Evolutionary conservation across 345 rosid species (phyloP), one percentile per base, ranked within the genome.

Genomic region (Lagerstroemia speciosa): DNA sequence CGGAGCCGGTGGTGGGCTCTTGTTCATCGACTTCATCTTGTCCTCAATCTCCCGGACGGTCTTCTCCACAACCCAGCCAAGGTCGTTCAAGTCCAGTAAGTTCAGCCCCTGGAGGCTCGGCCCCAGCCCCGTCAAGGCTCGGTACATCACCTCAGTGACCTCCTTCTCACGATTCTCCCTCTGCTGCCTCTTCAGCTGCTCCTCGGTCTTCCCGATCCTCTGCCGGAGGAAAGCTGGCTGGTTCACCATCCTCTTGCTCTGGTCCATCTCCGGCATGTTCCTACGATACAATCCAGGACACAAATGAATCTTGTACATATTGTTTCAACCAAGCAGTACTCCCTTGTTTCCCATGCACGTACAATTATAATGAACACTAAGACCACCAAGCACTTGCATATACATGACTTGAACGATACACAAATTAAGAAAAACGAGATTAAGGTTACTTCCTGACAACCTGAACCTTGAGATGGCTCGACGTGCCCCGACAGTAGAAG

Each of bases 211-310:
- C 19, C 3, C 64, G 26, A 19, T 29, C 65, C 46, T 58, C 66
- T 45, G 66, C 76, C 52, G 73, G 72, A 84, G 73, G 67, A 78
- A 77, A 32, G 69, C 73, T 30, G 62, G 79, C 61, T 84, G 88
- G 69, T 82, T 76, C 79, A 80, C 55, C 88, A 80, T 84, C 69
- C 80, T 69, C 53, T 82, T 82, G 68, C 77, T 72, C 60, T 75
- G 86, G 24, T 84, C 84, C 77, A 78, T 76, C 17, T 76, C 69
- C 30, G 88, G 80, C 68, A 84, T 72, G 20, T 64, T 53, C 43
- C 55, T 65, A 17, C n/a, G 73, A 64, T 31, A 61, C 10, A 19
- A 27, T 61, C 15, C 20, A 3, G 34, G 16, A 29, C n/a, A 61
- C 36, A 27, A 61, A 27, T 30, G 29, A 61, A 61, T 27, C 1